phyloP scores from a whole-genome alignment of 352 stramenopile species.

The Phytophthora chlamydospora region DNA sequence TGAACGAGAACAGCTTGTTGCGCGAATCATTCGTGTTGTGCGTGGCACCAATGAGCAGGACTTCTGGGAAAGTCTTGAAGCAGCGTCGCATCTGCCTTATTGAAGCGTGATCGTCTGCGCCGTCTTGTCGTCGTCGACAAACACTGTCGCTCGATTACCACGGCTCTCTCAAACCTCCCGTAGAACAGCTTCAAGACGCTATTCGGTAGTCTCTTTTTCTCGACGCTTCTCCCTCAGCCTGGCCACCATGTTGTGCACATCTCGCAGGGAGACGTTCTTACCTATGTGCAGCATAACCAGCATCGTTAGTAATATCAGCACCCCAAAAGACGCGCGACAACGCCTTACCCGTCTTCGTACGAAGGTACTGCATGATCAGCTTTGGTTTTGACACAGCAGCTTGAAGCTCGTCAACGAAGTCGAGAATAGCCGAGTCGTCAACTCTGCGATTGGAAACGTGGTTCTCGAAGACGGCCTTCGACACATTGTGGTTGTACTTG shows the following conservation, averaged over 20 bases:
- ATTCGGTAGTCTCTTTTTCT: not conserved
- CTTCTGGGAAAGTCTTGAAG: slow-evolving; percentile 6
- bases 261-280: slow-evolving; percentile 1
- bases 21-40: slow-evolving; percentile 7
- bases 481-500: slow-evolving; percentile 5
- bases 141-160: slow-evolving; percentile 1
- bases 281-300: not conserved
- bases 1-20: slow-evolving; percentile 11
- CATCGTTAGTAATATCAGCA: no score
- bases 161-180: not conserved
- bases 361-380: no score
- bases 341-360: no score
- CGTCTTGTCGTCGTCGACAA: not conserved
- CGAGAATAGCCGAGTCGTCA: not conserved
- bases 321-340: no score
- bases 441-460: no score
- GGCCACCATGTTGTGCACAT: slow-evolving; percentile 4
- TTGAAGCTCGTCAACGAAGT: slow-evolving; percentile 6
- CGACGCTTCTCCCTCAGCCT: slow-evolving; percentile 3
- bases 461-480: no score
- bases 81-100: not conserved
- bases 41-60: slow-evolving; percentile 8
- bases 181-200: not conserved
- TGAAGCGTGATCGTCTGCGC: slow-evolving; percentile 5
- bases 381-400: not conserved